Evolutionary conservation across 2,329 filamentous ascomycete genomes (phyloP), one percentile per base, ranked within the genome.

Genomic region (Aspergillus fumigatiaffinis): DNA sequence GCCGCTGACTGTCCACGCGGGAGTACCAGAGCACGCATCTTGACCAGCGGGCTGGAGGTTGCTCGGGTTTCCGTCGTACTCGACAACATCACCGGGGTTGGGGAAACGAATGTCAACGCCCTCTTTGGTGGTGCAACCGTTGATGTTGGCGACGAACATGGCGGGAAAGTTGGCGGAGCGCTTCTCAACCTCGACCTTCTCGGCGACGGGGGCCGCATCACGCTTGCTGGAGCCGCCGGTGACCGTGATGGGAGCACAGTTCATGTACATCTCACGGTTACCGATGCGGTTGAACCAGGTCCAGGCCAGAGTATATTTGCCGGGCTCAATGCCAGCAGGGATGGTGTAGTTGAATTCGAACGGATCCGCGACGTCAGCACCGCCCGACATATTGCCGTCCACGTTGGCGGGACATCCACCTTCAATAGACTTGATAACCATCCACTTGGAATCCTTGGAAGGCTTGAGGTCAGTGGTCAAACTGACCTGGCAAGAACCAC

Each of bases 211-310:
- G 17, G 65, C 42, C 2, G 17, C 42, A 10, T 46, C 63, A 9
- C 78, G 71, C 69, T 85, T 83, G 53, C 74, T 71, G 1, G 77
- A 73, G 23, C 77, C 76, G 3, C 74, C 77, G 0, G 84, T 84
- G 25, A 97, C 80, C 0, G 80, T 82, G 50, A 96, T 74, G 0
- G 90, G 85, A 0, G 89, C 91, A 66, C 93, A 99, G 82, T 96
- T 95, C 92, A 96, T 96, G 82, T 97, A 97, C 82, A 96, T 91
- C 72, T 97, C 94, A 1, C 92, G 87, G 78, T 96, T 96, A 2
- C 94, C 94, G 9, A 96, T 69, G 58, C 88, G 89, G 76, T 97
- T 97, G 76, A 96, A 86, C 94, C 94, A 97, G 0, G 91, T 91
- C 92, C 92, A 97, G 0, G 91, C 91, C 4, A 97, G 80, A 0